These are phyloP conservation scores for Candida pini DNA, from an alignment of 805 yeast species.

Conservation along the genomic window DNA sequence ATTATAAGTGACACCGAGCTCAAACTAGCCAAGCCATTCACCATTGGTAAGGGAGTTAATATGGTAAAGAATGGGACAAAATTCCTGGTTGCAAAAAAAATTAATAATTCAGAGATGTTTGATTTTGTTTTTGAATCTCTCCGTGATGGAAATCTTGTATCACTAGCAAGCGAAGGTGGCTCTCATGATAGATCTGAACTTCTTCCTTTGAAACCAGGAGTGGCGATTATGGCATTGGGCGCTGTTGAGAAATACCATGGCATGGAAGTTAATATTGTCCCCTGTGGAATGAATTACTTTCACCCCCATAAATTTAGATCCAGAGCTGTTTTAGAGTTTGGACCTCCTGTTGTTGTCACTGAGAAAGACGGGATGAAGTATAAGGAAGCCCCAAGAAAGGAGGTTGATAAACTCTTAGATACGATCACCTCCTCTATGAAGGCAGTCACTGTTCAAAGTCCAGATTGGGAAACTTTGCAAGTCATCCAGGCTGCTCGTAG, in stretches of 20 bases:
- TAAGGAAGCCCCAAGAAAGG: conserved; percentile 56
- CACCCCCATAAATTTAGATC: conserved; percentile 94
- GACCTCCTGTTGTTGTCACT: conserved; percentile 70
- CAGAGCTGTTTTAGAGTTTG: conserved; percentile 92
- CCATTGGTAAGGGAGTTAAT: conserved; percentile 40
- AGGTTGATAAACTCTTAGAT: conserved; percentile 64
- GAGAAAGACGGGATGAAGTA: conserved; percentile 59
- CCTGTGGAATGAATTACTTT: conserved; percentile 96
- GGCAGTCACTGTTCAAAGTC: conserved; percentile 80
- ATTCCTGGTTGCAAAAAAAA: conserved; percentile 69
- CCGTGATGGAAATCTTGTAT: conserved; percentile 66
- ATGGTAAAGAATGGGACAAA: conserved; percentile 45
- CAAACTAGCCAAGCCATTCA: conserved; percentile 63
- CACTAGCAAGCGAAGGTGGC: conserved; percentile 98
- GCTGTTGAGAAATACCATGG: conserved; percentile 67
- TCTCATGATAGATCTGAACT: conserved; percentile 94
- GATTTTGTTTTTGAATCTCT: conserved; percentile 75
- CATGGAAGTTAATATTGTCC: conserved; percentile 76
- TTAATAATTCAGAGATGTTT: conserved; percentile 79
- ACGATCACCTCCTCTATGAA: conserved; percentile 61
- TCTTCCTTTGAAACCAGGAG: conserved; percentile 93
- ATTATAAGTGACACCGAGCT: conserved; percentile 68
- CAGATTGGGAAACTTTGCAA: conserved; percentile 85
- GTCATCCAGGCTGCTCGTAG: conserved; percentile 91
- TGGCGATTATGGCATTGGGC: conserved; percentile 96